Conservation (phyloP, 2,329 filamentous ascomycete species). For the Sporothrix schenckii region DNA sequence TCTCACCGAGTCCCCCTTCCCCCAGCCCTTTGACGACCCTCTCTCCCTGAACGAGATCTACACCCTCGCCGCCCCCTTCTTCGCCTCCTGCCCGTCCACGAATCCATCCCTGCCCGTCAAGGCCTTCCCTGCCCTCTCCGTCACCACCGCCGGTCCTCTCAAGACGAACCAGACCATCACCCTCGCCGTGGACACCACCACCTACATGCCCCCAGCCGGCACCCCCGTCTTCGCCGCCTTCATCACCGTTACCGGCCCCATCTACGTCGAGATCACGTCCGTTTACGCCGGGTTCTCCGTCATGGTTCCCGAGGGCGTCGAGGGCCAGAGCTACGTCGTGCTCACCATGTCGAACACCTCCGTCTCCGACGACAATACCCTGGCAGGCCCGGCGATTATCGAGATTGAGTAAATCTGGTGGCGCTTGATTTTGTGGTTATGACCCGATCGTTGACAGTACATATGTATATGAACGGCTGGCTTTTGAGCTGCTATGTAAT, state of each 20-base stretch:
- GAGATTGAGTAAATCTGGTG: slow-evolving; percentile 13
- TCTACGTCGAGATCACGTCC: slow-evolving; percentile 10
- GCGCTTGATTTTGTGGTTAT: slow-evolving; percentile 10
- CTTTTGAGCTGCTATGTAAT: background rate
- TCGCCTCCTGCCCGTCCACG: slow-evolving; percentile 7
- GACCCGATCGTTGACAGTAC: background rate
- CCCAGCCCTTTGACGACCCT: slow-evolving; percentile 10
- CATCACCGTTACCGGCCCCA: background rate
- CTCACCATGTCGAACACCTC: slow-evolving; percentile 17
- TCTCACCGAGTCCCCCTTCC: slow-evolving; percentile 3
- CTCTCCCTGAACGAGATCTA: slow-evolving; percentile 17
- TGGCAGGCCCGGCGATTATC: slow-evolving; percentile 1
- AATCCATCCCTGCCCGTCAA: slow-evolving; percentile 7
- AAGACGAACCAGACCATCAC: slow-evolving; percentile 5
- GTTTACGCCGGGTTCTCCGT: slow-evolving; percentile 4
- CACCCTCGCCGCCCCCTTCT: slow-evolving; percentile 10
- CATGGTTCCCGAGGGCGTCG: slow-evolving; percentile 8
- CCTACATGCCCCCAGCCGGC: slow-evolving; percentile 5
- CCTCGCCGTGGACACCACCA: background rate
- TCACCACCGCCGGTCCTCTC: background rate
- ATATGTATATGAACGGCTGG: slow-evolving; percentile 6
- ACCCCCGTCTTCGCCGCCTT: slow-evolving; percentile 18
- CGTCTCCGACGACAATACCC: slow-evolving; percentile 15
- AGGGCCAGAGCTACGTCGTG: slow-evolving; percentile 18
- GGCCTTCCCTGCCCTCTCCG: background rate